phyloP scores from a whole-genome alignment of 140 eudicot genomes.

The Senecio squalidus region DNA sequence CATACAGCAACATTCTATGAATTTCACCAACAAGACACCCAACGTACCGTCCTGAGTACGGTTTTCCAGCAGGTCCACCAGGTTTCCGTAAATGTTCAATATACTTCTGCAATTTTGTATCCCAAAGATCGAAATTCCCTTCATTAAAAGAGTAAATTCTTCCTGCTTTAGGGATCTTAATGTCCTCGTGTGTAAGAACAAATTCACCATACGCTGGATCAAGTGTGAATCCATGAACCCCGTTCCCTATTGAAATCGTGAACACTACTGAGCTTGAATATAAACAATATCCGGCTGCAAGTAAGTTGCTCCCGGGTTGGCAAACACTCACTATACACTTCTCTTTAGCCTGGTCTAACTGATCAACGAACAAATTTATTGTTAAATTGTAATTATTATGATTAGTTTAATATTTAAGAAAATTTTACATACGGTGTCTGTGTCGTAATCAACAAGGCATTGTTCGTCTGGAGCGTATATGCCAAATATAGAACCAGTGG shows the following conservation, averaged over 20 bases:
- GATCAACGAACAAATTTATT: neutral
- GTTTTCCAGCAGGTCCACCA: slow-evolving; percentile 72
- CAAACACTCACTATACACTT: slow-evolving; percentile 72
- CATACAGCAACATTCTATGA: slow-evolving; percentile 72
- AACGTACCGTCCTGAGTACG: slow-evolving; percentile 70
- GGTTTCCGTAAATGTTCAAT: slow-evolving; percentile 56
- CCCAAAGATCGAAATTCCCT: slow-evolving; percentile 67
- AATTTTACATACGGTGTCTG: slow-evolving; percentile 32
- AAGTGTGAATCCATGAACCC: slow-evolving; percentile 58
- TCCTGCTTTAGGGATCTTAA: slow-evolving; percentile 63
- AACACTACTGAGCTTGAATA: slow-evolving; percentile 74
- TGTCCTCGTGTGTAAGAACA: slow-evolving; percentile 64
- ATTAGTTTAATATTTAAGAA: slow-evolving; percentile 1
- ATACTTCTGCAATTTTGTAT: slow-evolving; percentile 53
- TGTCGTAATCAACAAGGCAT: slow-evolving; percentile 53
- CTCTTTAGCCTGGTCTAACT: slow-evolving; percentile 57
- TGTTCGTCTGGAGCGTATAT: slow-evolving; percentile 70
- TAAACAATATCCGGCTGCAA: slow-evolving; percentile 84
- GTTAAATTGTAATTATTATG: no score
- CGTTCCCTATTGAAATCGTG: slow-evolving; percentile 60
- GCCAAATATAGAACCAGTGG: slow-evolving; percentile 80
- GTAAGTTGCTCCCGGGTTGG: slow-evolving; percentile 72
- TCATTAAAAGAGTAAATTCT: slow-evolving; percentile 80
- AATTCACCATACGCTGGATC: slow-evolving; percentile 74
- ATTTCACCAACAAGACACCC: slow-evolving; percentile 92